Evolutionary conservation across 768 basidiomycete genomes (phyloP), one percentile per base, ranked within the genome.

Genomic region (Lactarius psammicola): DNA sequence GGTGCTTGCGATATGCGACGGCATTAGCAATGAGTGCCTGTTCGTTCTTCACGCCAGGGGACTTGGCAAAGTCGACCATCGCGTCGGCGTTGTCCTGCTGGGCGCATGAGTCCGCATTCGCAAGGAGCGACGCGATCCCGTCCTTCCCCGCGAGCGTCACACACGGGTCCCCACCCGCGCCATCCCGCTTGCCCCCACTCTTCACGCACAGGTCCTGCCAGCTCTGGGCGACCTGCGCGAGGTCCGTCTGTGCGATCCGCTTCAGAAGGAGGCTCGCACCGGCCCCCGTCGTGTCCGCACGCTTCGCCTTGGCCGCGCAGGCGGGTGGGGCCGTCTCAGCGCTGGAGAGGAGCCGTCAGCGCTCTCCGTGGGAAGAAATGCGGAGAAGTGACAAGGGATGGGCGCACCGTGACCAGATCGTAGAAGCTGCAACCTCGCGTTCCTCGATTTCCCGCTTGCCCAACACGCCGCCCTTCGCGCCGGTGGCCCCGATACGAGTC

Each of bases 21-120:
- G 82, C 82, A 61, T 79, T 76, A 20, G 73, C 73, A 65, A 82
- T 81, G 65, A 83, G 71, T 2, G 75, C 78, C 13, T 77, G 74
- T 60, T 66, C 66, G 74, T 82, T 81, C 9, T 56, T 72, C 55
- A 81, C 74, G 18, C 80, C 79, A 5, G 72, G 33, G 23, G 76
- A 77, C 70, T 82, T 82, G 40, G 82, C 81, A 60, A 81, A 84
- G 55, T 77, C 76, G 65, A 84, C 77, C 81, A 84, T 84, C 46
- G 72, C 73, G 69, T 84, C 82, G 2, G 82, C 81, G 63, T 77
- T 76, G 65, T 78, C 76, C 71, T 82, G 83, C 64, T 83, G 82
- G 8, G 76, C 81, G 70, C 83, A 84, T 1, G 80, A 74, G 69
- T 80, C 80, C 5, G 81, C 79, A 36, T 76, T 74, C 23, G 79